These are phyloP conservation scores for Pseudogymnoascus sp. DNA, from an alignment of 2,329 filamentous ascomycete species.

Conservation along the genomic window DNA sequence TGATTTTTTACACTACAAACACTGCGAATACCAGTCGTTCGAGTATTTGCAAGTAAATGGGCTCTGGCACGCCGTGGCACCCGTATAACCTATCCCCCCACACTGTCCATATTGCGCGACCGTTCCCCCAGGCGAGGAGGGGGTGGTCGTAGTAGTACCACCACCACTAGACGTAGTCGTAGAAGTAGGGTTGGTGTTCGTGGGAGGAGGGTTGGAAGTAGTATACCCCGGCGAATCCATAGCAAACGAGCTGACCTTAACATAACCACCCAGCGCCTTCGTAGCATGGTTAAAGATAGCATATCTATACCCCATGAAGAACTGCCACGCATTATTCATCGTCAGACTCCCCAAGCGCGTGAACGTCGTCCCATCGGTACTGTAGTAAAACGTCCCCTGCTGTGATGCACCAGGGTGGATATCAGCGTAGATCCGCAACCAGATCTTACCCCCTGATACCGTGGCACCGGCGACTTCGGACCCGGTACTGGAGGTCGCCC, in stretches of 20 bases:
- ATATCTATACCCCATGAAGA: constrained; percentile 44
- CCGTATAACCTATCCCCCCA: constrained; percentile 11
- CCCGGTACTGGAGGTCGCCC: constrained; percentile 30
- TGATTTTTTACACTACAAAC: neutral
- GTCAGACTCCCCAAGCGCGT: constrained; percentile 30
- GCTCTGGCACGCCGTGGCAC: constrained; percentile 9
- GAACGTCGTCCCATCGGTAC: constrained; percentile 36
- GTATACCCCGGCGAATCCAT: too few species aligned
- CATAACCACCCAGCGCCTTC: constrained; percentile 33
- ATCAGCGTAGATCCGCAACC: constrained; percentile 34
- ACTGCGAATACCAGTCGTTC: constrained; percentile 13
- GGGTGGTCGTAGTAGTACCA: too few species aligned
- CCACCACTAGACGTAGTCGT: too few species aligned
- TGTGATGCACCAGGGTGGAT: constrained; percentile 26
- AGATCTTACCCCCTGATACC: constrained; percentile 22
- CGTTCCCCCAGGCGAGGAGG: too few species aligned
- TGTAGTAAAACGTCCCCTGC: constrained; percentile 37
- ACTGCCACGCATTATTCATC: constrained; percentile 39
- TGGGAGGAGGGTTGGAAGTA: too few species aligned
- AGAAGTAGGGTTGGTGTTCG: too few species aligned
- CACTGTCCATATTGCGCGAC: constrained; percentile 12
- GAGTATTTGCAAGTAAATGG: constrained; percentile 10
- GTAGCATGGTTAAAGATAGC: constrained; percentile 46
- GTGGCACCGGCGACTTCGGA: constrained; percentile 21
- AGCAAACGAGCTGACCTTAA: too few species aligned